Evolutionary conservation across 2,329 filamentous ascomycete genomes (phyloP), one percentile per base, ranked within the genome.

Genomic region (Pezicula radicicola): DNA sequence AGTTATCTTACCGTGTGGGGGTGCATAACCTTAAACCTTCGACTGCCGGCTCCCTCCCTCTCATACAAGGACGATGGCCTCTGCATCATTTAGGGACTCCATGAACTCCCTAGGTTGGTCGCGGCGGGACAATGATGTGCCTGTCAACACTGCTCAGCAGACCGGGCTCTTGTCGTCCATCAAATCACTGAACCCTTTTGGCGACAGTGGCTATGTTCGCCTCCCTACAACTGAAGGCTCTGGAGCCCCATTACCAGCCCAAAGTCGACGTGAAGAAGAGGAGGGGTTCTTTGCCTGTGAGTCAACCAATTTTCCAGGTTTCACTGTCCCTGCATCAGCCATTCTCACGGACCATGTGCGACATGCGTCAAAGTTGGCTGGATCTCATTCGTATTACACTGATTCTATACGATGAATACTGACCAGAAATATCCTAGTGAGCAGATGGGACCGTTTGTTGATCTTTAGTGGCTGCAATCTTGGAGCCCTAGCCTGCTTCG

Each of bases 51-150:
- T 54, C 46, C 51, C 45, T 28, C 42, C 40, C 46, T 50, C 33
- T 28, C 39, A 56, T 48, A 49, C 16, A 33, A 28, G 47, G 53
- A 70, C 55, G 57, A 96, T 96, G 92, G 88, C 92, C 55, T 93
- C 91, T 60, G 78, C 85, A 61, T 89, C 90, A 44, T 97, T 99
- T 72, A 85, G 92, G 68, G 91, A 97, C 72, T 95, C 90, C 19
- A 91, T 97, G 79, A 95, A 90, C 77, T 94, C 91, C 54, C 74
- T 97, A 65, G 94, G 94, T 55, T 97, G 94, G 94, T 90, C 90
- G 66, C 88, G 93, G 63, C 84, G 93, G 66, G 87, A 91, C 53
- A 71, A 83, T 59, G 89, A 95, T 65, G 75, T 88, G 50, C 85
- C 91, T 58, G 85, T 88, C 64, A 88, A 83, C 71, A 94, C 87